Evolutionary conservation across 331 rosid species (phyloP), one percentile per base, ranked within the genome.

Genomic region (Prunus yedoensis): DNA sequence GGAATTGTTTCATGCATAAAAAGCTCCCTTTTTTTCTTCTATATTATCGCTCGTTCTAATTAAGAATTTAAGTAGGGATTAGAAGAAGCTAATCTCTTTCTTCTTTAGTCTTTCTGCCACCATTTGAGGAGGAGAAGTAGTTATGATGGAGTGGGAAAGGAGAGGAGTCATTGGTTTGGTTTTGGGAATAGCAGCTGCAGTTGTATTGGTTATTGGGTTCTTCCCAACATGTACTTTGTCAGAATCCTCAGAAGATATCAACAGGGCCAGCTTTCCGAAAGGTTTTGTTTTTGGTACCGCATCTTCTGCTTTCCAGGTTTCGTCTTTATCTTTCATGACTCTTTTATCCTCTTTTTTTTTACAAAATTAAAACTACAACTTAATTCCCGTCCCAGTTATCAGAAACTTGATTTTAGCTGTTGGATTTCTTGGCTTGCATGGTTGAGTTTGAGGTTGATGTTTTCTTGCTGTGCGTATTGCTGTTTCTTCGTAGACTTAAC

Each of bases 231-330:
- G 97, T 10, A 47, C 16, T 49, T 66, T 57, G 14, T 85, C 93
- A 8, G 74, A 38, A 38, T 38, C 73, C 58, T n/a, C 60, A 0
- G 52, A 79, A 5, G 8, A 35, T 9, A 88, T 94, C 8, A 75
- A 62, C 70, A 75, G 99, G 18, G 66, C 23, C 66, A 78, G 87
- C 78, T 94, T 94, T 64, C 97, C 99, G 1, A 72, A 80, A 52
- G 90, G 87, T 15, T 94, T 94, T 74, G 77, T 82, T 13, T 94
- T 94, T 69, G 99, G 99, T 10, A 94, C 97, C 11, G 97, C 99
- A 18, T 83, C 99, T 73, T 83, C 99, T 52, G 97, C 99, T 63
- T 92, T 87, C 77, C 99, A 94, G 96, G 97, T 93, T 38, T 84
- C 1, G 45, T 28, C n/a, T n/a, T 25, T 20, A 7, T 58, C 16